Evolutionary conservation across 2,329 filamentous ascomycete genomes (phyloP), one percentile per base, ranked within the genome.

Genomic region (Trichoderma sp.): DNA sequence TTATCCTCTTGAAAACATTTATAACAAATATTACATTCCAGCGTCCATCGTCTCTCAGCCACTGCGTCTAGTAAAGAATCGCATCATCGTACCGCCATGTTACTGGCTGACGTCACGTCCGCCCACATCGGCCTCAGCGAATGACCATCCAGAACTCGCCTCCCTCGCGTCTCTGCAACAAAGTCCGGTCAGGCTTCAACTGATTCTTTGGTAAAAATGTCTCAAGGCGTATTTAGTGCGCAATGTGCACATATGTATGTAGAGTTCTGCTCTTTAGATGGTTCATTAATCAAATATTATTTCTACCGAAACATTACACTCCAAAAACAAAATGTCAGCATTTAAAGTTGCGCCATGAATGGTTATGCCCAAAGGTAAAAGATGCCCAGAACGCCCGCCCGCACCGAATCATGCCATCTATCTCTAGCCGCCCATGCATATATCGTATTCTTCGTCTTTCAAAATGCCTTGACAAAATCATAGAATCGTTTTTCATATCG

Each of bases 381-480:
- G n/a, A 66, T 51, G 63, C 63, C 63, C 16, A 16, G 24, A 65
- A 66, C 60, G 54, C 63, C 54, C 52, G 54, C 63, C 52, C n/a
- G 14, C 63, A 66, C n/a, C 24, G 5, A 58, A 66, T 37, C 13
- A 65, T 46, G 37, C 26, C n/a, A 18, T 65, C 52, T 65, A 65
- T 39, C 28, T 65, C 61, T 65, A 65, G n/a, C 30, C 49, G 18
- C 43, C 18, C 63, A 66, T 59, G 63, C 54, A 18, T 28, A 59
- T 51, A 11, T 13, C 64, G 14, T 58, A 21, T 13, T 8, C 26
- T 13, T 13, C 14, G 2, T 39, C 26, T 67, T 21, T n/a, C 14
- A 32, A 30, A 43, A 18, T 7, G 37, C 52, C 28, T 66, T 56
- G 55, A 59, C 28, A 51, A 59, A 51, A 60, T 60, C 56, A 55